Percentiles rank a stretch among this genome's conserved stretches.
Conservation (phyloP, 257 asterid species). For the Solanum lignicaule region DNA sequence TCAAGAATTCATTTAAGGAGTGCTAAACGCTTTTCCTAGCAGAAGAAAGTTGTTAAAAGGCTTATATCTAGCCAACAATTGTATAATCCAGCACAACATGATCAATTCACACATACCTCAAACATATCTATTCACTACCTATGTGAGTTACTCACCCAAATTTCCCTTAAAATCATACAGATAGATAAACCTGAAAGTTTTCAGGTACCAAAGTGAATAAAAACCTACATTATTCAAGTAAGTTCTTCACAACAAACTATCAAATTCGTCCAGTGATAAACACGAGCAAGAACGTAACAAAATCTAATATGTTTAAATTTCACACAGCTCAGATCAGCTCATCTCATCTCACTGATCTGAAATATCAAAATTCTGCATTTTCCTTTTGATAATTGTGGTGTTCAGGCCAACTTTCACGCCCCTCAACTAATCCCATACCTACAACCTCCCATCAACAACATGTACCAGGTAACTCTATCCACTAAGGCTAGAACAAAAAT, state of each 20-base stretch:
- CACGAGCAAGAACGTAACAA: background rate
- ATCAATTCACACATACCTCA: background rate
- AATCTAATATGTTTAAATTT: background rate
- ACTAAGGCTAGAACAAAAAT: background rate
- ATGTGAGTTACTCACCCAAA: background rate
- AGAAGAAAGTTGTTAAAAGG: background rate
- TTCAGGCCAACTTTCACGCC: background rate
- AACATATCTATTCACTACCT: background rate
- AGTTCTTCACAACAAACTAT: background rate
- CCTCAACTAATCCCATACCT: background rate
- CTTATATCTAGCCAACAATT: background rate
- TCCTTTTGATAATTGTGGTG: background rate
- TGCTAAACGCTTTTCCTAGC: background rate
- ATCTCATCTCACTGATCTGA: background rate
- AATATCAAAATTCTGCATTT: background rate
- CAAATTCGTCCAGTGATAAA: background rate
- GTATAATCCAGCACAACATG: background rate
- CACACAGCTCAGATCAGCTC: background rate
- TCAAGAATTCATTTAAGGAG: background rate
- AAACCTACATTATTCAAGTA: background rate
- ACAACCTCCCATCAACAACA: background rate
- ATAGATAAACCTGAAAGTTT: background rate
- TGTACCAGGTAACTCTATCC: background rate
- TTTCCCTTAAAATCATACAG: background rate
- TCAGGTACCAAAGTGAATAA: background rate